phyloP scores from a whole-genome alignment of 2,329 filamentous ascomycete species.

The Aureobasidium sp. region DNA sequence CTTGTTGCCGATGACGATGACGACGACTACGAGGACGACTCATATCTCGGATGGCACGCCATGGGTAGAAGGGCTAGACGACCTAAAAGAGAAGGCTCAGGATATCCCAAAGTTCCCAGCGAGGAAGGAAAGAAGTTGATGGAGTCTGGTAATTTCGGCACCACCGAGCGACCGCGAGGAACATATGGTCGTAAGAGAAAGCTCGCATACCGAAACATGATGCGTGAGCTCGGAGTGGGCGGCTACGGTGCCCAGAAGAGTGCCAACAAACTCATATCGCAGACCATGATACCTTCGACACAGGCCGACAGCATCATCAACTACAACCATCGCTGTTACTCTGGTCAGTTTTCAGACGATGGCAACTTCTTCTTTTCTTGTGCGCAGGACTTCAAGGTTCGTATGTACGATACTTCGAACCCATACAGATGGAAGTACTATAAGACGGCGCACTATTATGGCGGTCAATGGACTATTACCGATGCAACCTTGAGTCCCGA shows the following conservation, averaged over 20 bases:
- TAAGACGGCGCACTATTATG: constrained; percentile 87
- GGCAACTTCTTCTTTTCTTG: constrained; percentile 96
- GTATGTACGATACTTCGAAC: constrained; percentile 96
- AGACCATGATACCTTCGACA: constrained; percentile 71
- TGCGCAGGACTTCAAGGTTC: constrained; percentile 85
- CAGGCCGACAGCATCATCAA: constrained; percentile 81
- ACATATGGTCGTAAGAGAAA: constrained; percentile 48
- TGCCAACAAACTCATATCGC: constrained; percentile 56
- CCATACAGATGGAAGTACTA: constrained; percentile 95
- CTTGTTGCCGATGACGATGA: constrained; percentile 30
- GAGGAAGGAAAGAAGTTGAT: constrained; percentile 70
- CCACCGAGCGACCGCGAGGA: constrained; percentile 44
- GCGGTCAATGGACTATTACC: constrained; percentile 91
- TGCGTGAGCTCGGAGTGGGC: constrained; percentile 72
- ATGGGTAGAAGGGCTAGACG: constrained; percentile 41
- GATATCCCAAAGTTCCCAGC: constrained; percentile 80
- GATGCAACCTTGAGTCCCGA: constrained; percentile 87
- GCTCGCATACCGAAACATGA: constrained; percentile 64
- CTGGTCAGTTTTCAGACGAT: constrained; percentile 92
- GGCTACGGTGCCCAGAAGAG: constrained; percentile 50
- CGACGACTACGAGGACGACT: constrained; percentile 36
- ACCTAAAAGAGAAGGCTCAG: constrained; percentile 37
- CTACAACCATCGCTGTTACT: constrained; percentile 81
- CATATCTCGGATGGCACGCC: constrained; percentile 32
- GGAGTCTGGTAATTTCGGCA: constrained; percentile 73